Percentiles rank a stretch among this genome's conserved stretches.
Conservation (phyloP, 805 yeast genomes). For the Candida arabinofermentans region DNA sequence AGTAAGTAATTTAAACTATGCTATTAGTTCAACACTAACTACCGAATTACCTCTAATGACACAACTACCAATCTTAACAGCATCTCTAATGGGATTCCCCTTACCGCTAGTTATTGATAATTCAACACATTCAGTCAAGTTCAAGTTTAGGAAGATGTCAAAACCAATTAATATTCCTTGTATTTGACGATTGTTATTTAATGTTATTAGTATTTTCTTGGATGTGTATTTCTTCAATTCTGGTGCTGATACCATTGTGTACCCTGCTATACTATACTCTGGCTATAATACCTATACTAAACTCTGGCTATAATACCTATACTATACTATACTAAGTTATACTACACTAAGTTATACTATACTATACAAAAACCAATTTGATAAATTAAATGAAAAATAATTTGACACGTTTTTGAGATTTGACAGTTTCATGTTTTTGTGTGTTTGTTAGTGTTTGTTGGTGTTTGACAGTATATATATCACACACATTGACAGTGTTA, state of each 20-base stretch:
- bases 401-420: too few relatives aligned
- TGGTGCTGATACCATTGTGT: slow-evolving; percentile 32
- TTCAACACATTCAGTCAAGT: slow-evolving; percentile 27
- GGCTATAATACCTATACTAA: not conserved
- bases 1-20: not conserved
- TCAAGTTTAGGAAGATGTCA: slow-evolving; percentile 49
- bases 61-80: slow-evolving; percentile 28
- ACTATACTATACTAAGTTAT: too few relatives aligned
- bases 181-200: slow-evolving; percentile 75
- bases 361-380: too few relatives aligned
- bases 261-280: too few relatives aligned
- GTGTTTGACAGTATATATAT: too few relatives aligned
- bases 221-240: slow-evolving; percentile 63
- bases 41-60: slow-evolving; percentile 53
- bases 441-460: too few relatives aligned
- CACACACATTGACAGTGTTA: too few relatives aligned
- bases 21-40: slow-evolving; percentile 43
- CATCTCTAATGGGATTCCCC: slow-evolving; percentile 9
- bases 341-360: too few relatives aligned
- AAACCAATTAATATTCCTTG: slow-evolving; percentile 83
- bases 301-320: too few relatives aligned
- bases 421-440: too few relatives aligned
- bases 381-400: too few relatives aligned
- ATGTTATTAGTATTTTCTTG: slow-evolving; percentile 65
- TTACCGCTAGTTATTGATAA: slow-evolving; percentile 2